Evolutionary conservation across 129 eudicot species (phyloP), one percentile per base, ranked within the genome.

Genomic region (Oenanthe sinensis): DNA sequence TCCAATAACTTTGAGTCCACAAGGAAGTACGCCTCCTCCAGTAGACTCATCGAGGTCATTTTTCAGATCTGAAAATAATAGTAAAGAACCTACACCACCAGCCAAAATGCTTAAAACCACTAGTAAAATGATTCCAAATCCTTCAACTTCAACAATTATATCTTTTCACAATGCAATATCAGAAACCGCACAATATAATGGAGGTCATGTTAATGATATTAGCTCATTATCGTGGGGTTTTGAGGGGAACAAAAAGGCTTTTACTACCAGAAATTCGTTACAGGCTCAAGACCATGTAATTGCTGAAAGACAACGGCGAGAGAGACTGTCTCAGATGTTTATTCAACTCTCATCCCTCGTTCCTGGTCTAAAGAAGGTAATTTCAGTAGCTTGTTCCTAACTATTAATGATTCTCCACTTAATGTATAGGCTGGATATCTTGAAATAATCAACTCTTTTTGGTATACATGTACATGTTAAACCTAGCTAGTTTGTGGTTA

Each of bases 301-400:
- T 45, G 94, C 97, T 1, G 97, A 91, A 81, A 89, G 94, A 76
- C 89, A 87, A 81, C 76, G 97, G 45, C 85, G 97, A 69, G 94
- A 91, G 83, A 85, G 84, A 75, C 80, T 91, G 74, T 87, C 87
- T 65, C 87, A 91, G 74, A 78, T 69, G 15, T 89, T 91, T 79
- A 26, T 85, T 2, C 85, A 85, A 24, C 84, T 91, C 52, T 85
- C 97, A 6, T 81, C 93, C 71, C 86, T 91, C 62, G 83, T 91
- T 76, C 97, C 94, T 47, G 92, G 87, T 72, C 81, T 87, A 13
- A 87, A 87, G 81, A 87, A 87, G 90, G 90, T 6, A 20, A 19
- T 19, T 55, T 55, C 65, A 55, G 15, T 55, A 22, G 30, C 30
- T 55, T n/a, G 4, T 52, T 19, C 28, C 4, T 55, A 8, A 22